Base-by-base conservation (phyloP, 345 rosid species). In the Eucalyptus albens region DNA sequence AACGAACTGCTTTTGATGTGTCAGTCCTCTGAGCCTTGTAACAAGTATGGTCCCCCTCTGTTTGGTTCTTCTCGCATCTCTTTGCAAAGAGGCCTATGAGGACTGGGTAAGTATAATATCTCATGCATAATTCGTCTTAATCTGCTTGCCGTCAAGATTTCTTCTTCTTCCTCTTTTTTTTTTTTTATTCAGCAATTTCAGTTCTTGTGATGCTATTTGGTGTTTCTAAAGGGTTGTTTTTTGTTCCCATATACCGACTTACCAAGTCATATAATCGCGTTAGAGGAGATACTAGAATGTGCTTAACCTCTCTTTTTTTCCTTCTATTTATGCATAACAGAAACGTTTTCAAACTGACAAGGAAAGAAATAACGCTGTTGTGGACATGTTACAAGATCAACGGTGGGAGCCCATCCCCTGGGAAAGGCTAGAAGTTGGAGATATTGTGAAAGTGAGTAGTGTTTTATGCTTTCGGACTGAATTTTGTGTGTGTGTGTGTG, bases 381-480 rank as follows among this genome's bases (percentile, higher is more conserved):
- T 44, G 47, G 47, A 44, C 1, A 3, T 2, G 11, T 44, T 44
- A 9, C 1, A 3, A 44, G 40, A 40, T 40, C 40, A 40, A 40
- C 40, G 40, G 40, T 40, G 40, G 40, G 87, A 89, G 91, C 87
- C 92, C 91, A 90, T 95, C 77, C 93, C 99, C 11, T 98, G 99
- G 99, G 95, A 95, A 95, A 96, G 91, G 95, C 91, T 98, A 93
- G 98, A 97, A 93, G 99, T 96, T 91, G 99, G 99, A 93, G 99
- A 98, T 44, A 44, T 8, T 40, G 40, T 40, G 40, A 40, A 40
- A 40, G 40, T 40, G 40, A 40, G 40, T 40, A 40, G 40, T 4
- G 40, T 37, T 40, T 40, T 40, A 40, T 4, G 40, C 40, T 40
- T 40, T 40, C 40, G 40, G 40, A 40, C 40, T 40, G 40, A 4